phyloP scores from a whole-genome alignment of 2,329 filamentous ascomycete species.

The Penicillium brasilianum region DNA sequence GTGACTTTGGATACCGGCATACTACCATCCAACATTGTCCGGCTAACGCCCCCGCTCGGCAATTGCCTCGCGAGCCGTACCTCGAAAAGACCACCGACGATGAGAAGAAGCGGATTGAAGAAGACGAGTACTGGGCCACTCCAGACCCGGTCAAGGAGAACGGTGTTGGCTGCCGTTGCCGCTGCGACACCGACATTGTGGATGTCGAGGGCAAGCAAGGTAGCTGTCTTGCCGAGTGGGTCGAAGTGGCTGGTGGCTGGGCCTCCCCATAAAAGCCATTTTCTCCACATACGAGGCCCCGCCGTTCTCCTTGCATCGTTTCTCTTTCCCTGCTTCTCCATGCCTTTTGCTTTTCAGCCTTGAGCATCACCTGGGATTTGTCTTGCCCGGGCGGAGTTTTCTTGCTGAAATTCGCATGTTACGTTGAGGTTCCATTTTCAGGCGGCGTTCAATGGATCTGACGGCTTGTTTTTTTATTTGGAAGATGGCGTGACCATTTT shows the following conservation, averaged over 20 bases:
- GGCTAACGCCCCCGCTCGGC: constrained; percentile 87
- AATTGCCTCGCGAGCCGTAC: constrained; percentile 78
- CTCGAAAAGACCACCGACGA: constrained; percentile 81
- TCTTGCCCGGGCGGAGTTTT: constrained; percentile 36
- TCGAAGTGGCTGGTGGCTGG: constrained; percentile 95
- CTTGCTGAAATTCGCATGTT: constrained; percentile 41
- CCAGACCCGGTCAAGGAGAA: constrained; percentile 91
- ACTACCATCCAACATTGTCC: constrained; percentile 99
- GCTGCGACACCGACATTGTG: constrained; percentile 95
- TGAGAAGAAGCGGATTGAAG: constrained; percentile 82
- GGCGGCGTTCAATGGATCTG: constrained; percentile 47
- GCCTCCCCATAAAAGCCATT: constrained; percentile 59
- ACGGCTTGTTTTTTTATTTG: constrained; percentile 39
- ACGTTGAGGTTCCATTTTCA: constrained; percentile 39
- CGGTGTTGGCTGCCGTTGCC: constrained; percentile 93
- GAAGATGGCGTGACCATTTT: constrained; percentile 42
- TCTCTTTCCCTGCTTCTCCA: constrained; percentile 37
- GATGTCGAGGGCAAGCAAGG: constrained; percentile 98
- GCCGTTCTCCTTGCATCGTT: constrained; percentile 36
- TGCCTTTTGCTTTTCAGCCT: constrained; percentile 39
- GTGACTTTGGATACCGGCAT: constrained; percentile 96
- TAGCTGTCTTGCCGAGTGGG: constrained; percentile 94
- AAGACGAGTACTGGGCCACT: constrained; percentile 94
- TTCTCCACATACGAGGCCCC: constrained; percentile 10
- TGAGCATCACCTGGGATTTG: constrained; percentile 38